Conservation (phyloP, 768 basidiomycete genomes). For the Suillus subluteus region DNA sequence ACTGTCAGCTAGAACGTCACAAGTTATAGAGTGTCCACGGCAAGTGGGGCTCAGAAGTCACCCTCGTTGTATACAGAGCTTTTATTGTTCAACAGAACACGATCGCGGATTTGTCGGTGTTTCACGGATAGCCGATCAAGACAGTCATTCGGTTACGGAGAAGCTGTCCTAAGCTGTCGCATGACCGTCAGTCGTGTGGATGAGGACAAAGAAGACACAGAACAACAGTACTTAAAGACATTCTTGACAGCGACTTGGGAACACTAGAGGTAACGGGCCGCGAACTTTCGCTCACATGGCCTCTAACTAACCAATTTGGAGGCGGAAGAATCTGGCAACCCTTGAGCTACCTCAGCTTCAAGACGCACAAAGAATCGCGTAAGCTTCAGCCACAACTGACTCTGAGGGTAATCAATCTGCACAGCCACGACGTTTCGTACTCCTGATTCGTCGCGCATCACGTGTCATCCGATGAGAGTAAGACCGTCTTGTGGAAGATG, state of each 20-base stretch:
- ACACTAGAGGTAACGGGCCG: neutral
- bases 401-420: neutral
- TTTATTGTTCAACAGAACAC: slow-evolving; percentile 11
- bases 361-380: no score
- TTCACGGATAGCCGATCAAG: neutral
- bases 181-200: slow-evolving; percentile 17
- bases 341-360: neutral
- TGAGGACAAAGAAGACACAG: slow-evolving; percentile 8
- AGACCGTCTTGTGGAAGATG: no score
- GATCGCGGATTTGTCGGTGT: slow-evolving; percentile 4
- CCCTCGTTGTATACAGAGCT: neutral
- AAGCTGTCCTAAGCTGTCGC: slow-evolving; percentile 5
- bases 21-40: neutral
- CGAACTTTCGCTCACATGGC: neutral
- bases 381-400: neutral
- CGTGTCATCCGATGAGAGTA: neutral
- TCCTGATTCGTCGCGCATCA: neutral
- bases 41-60: slow-evolving; percentile 1
- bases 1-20: neutral
- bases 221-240: neutral
- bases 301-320: neutral
- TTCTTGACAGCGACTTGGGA: neutral
- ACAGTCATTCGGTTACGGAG: neutral
- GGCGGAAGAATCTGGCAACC: neutral
- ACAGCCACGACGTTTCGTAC: neutral